These are phyloP conservation scores for Ophiognomonia clavigignenti-juglandacearum DNA, from an alignment of 2,329 filamentous ascomycete species.

Conservation along the genomic window DNA sequence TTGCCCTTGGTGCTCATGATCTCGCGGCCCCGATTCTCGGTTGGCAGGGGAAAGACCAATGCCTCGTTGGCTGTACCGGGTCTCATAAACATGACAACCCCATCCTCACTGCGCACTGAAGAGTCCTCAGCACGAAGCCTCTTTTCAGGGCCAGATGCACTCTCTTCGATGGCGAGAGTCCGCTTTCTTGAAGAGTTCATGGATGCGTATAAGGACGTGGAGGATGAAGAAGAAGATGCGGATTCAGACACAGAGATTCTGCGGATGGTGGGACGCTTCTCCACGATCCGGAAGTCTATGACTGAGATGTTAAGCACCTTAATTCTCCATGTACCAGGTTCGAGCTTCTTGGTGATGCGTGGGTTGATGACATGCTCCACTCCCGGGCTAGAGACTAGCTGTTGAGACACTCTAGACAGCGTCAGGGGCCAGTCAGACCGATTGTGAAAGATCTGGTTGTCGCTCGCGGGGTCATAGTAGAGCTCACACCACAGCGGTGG, in stretches of 20 bases:
- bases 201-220: conserved; percentile 23
- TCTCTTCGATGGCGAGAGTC: conserved; percentile 38
- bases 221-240: conserved; percentile 19
- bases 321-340: conserved; percentile 54
- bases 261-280: conserved; percentile 42
- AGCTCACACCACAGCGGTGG: conserved; percentile 55
- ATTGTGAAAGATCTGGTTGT: conserved; percentile 53
- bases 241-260: conserved; percentile 25
- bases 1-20: conserved; percentile 42
- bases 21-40: conserved; percentile 35
- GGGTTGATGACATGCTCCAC: conserved; percentile 33
- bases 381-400: conserved; percentile 30
- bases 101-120: conserved; percentile 34
- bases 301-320: conserved; percentile 43
- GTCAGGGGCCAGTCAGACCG: conserved; percentile 49
- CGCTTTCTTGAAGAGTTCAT: conserved; percentile 47
- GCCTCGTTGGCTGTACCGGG: conserved; percentile 38
- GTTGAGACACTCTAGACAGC: conserved; percentile 40
- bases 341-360: conserved; percentile 39
- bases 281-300: conserved; percentile 53
- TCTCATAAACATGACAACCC: conserved; percentile 51
- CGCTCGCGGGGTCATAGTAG: conserved; percentile 55
- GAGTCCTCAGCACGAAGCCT: conserved; percentile 29
- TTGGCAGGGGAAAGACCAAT: conserved; percentile 48
- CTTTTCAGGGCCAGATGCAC: conserved; percentile 33